Percentiles rank a stretch among this genome's conserved stretches.
Conservation (phyloP, 2,329 filamentous ascomycete genomes). For the Aspergillus sp. region DNA sequence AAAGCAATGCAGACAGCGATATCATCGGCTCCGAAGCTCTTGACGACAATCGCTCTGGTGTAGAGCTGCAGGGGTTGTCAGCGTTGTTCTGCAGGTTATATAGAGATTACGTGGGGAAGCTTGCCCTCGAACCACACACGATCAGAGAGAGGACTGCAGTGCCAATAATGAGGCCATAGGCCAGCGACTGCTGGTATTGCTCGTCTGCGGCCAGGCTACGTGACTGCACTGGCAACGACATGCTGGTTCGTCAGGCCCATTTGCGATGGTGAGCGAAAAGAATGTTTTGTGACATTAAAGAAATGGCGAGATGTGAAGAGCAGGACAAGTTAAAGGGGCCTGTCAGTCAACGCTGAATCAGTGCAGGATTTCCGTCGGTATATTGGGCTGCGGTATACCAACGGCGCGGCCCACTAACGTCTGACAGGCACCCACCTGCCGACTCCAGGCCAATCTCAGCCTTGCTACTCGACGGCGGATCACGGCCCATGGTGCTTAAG, state of each 20-base stretch:
- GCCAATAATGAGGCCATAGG: neutral
- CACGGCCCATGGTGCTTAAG: neutral
- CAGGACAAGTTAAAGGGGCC: too few relatives aligned
- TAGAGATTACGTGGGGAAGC: too few relatives aligned
- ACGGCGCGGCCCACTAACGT: neutral
- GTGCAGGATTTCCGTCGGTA: neutral
- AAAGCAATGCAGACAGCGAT: too few relatives aligned
- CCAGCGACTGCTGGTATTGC: neutral
- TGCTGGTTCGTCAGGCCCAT: neutral
- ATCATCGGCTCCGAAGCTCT: too few relatives aligned
- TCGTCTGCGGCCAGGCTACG: neutral
- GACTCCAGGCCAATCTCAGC: neutral
- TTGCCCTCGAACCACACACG: too few relatives aligned
- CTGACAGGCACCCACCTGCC: neutral
- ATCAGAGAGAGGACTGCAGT: too few relatives aligned
- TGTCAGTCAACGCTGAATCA: neutral
- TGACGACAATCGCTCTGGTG: too few relatives aligned
- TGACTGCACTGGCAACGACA: neutral
- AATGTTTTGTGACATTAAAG: neutral
- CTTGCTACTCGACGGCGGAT: neutral
- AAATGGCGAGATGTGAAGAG: neutral
- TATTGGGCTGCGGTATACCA: neutral
- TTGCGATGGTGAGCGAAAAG: neutral
- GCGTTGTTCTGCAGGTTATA: too few relatives aligned
- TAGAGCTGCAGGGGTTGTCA: too few relatives aligned